These are phyloP conservation scores for Termitomyces sp. DNA, from an alignment of 768 basidiomycete species.

Conservation along the genomic window DNA sequence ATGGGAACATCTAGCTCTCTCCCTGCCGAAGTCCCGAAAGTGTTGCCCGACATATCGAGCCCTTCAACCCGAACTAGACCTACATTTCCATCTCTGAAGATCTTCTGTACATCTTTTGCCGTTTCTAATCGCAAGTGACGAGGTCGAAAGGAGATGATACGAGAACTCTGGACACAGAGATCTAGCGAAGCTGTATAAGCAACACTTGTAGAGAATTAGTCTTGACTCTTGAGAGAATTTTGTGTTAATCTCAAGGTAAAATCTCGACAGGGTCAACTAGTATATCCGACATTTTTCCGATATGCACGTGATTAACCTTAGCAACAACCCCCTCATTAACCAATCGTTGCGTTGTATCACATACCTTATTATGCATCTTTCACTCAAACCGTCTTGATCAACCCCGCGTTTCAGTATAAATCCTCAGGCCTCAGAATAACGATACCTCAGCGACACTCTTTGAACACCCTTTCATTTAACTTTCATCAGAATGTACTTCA, in stretches of 20 bases:
- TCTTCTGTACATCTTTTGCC: not conserved
- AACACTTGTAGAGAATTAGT: not conserved
- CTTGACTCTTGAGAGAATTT: not conserved
- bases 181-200: not conserved
- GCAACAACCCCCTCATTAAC: not conserved
- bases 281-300: not conserved
- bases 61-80: not conserved
- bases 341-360: not conserved
- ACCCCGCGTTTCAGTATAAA: not conserved
- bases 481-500: slow-evolving; percentile 11
- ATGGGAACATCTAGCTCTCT: not conserved
- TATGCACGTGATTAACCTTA: not conserved
- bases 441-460: slow-evolving; percentile 10
- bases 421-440: not conserved
- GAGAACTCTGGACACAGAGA: not conserved
- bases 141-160: not conserved
- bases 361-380: slow-evolving; percentile 2
- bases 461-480: not conserved
- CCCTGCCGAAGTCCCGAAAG: not conserved
- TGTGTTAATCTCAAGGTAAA: too few species aligned
- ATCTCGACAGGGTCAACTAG: too few species aligned
- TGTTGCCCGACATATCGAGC: not conserved
- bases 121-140: not conserved
- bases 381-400: not conserved
- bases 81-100: not conserved